Percentiles rank a stretch among this genome's conserved stretches.
Conservation (phyloP, 176 grass and related monocot genomes). For the Musa itinerans region DNA sequence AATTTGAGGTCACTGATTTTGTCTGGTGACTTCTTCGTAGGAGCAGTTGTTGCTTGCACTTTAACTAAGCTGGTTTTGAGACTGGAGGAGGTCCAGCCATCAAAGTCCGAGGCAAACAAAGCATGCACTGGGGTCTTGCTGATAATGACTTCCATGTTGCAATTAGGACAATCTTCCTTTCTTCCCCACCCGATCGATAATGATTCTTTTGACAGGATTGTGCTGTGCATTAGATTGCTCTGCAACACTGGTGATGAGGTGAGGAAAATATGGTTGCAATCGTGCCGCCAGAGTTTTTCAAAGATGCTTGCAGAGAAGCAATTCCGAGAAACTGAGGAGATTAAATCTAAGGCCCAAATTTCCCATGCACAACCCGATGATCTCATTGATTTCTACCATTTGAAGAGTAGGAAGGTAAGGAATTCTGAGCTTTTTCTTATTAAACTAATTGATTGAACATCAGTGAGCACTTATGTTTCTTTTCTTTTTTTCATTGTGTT, state of each 20-base stretch:
- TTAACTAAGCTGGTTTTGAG: constrained; percentile 12
- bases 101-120: constrained; percentile 15
- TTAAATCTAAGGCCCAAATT: constrained; percentile 12
- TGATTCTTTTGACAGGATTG: constrained; percentile 16
- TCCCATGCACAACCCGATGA: constrained; percentile 17
- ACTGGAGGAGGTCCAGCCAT: constrained; percentile 16
- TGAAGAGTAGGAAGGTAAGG: constrained; percentile 8
- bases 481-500: background rate
- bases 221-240: constrained; percentile 14
- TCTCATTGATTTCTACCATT: constrained; percentile 20
- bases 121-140: constrained; percentile 12
- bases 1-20: constrained; percentile 9
- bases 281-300: constrained; percentile 15
- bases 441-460: background rate
- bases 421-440: background rate
- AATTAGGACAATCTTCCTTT: constrained; percentile 20
- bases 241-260: constrained; percentile 14
- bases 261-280: constrained; percentile 16
- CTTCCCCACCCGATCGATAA: constrained; percentile 14
- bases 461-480: background rate
- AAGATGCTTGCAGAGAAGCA: constrained; percentile 17
- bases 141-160: constrained; percentile 15
- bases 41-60: constrained; percentile 8
- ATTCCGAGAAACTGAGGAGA: constrained; percentile 17
- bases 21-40: constrained; percentile 8